Evolutionary conservation across 192 early-diverging fungal species (phyloP).

Genomic region (Gaertneriomyces sp.): DNA sequence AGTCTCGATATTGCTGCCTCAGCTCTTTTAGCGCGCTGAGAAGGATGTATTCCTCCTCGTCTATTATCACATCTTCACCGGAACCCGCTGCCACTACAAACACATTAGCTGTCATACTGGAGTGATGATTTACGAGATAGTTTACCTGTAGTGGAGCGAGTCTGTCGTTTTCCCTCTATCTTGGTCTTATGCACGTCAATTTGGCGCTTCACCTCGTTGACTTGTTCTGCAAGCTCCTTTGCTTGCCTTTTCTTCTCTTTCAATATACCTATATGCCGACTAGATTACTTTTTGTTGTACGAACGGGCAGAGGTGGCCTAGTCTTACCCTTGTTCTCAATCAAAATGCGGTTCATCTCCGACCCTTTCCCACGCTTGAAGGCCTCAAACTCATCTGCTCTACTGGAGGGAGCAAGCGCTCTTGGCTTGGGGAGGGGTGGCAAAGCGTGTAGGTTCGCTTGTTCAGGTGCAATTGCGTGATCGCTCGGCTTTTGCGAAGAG

Average conservation of each 20-base stretch:
- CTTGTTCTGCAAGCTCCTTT: slow-evolving; percentile 35
- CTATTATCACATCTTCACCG: slow-evolving; percentile 42
- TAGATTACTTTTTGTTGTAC: too few species aligned
- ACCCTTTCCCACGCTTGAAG: slow-evolving; percentile 52
- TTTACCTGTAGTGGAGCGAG: slow-evolving; percentile 14
- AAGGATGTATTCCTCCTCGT: slow-evolving; percentile 51
- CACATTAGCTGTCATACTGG: background rate
- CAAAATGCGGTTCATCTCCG: slow-evolving; percentile 52
- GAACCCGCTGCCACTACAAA: background rate
- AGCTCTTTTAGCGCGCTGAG: slow-evolving; percentile 41
- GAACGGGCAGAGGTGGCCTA: too few species aligned
- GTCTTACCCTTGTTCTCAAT: slow-evolving; percentile 56
- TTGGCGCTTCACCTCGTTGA: slow-evolving; percentile 45
- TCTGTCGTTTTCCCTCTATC: slow-evolving; percentile 34
- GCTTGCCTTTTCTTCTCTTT: slow-evolving; percentile 51
- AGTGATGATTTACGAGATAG: background rate
- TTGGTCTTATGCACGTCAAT: slow-evolving; percentile 43
- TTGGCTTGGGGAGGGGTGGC: background rate
- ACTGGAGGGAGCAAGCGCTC: slow-evolving; percentile 8
- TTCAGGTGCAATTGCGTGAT: background rate
- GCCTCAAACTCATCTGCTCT: slow-evolving; percentile 60
- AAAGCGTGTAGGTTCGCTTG: background rate
- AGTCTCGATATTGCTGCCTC: slow-evolving; percentile 44
- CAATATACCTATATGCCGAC: slow-evolving; percentile 33
- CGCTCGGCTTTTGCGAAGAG: too few species aligned